A percentile compares a stretch with the other conserved stretches of the same genome.
Evolutionary conservation across 192 early-diverging fungal species (phyloP).

Genomic region (Coemansia sp.): DNA sequence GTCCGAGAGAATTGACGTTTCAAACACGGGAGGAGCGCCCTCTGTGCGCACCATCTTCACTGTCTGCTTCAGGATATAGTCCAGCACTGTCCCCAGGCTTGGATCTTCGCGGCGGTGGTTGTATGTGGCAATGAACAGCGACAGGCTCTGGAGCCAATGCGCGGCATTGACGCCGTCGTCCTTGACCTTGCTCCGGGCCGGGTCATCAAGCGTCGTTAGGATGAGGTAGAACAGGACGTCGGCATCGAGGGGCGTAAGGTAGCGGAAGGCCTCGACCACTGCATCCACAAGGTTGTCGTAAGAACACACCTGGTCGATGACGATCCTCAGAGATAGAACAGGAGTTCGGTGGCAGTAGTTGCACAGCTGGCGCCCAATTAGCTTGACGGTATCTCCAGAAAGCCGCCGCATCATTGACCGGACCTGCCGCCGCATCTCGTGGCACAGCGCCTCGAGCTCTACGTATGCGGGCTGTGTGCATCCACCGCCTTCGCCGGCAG

Average conservation of each 20-base stretch:
- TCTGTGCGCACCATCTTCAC: slow-evolving; percentile 17
- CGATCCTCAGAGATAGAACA: slow-evolving; percentile 26
- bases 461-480: slow-evolving; percentile 6
- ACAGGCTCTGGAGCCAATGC: slow-evolving; percentile 43
- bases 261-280: slow-evolving; percentile 44
- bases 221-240: slow-evolving; percentile 41
- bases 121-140: slow-evolving; percentile 34
- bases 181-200: slow-evolving; percentile 17
- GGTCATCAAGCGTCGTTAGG: slow-evolving; percentile 23
- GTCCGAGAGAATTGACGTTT: slow-evolving; percentile 28
- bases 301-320: slow-evolving; percentile 44
- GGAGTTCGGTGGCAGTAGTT: slow-evolving; percentile 38
- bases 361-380: slow-evolving; percentile 39
- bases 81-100: slow-evolving; percentile 20
- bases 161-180: slow-evolving; percentile 39
- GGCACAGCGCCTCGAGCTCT: slow-evolving; percentile 25
- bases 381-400: slow-evolving; percentile 39
- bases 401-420: slow-evolving; percentile 45
- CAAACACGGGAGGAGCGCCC: slow-evolving; percentile 24
- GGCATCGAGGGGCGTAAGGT: slow-evolving; percentile 33
- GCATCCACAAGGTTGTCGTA: slow-evolving; percentile 45
- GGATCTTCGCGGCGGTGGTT: slow-evolving; percentile 37
- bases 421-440: slow-evolving; percentile 29
- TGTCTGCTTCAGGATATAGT: slow-evolving; percentile 32
- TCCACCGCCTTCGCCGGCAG: background rate